Evolutionary conservation across 129 eudicot genomes (phyloP), one percentile per base, ranked within the genome.

Genomic region (Flaveria robusta): DNA sequence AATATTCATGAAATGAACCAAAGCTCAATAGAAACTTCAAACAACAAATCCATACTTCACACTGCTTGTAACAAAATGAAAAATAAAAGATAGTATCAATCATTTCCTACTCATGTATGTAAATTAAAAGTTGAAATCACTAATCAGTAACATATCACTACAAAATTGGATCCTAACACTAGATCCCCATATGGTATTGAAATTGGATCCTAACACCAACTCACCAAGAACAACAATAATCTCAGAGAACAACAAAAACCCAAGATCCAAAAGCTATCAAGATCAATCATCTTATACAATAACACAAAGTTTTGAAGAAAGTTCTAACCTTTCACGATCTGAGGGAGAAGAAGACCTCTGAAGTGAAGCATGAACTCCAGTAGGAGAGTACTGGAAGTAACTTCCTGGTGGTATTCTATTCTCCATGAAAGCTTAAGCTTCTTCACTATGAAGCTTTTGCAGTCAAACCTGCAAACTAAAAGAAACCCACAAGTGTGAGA

Each of bases 371-470:
- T 83, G 88, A 55, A 83, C 80, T 46, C 88, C 86, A 78, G 92
- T 85, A 4, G 93, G 93, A 46, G 96, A 86, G 77, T 86, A 88
- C 85, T 90, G 96, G 81, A 90, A 90, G 88, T 86, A 90, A 79
- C 93, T 90, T 74, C 96, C 92, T 0, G 88, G 85, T 43, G 89
- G 88, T 64, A 86, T 90, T 81, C 89, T 88, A 63, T 70, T 84
- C 77, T 90, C 96, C 96, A 90, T 87, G 60, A 81, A 49, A 24
- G 64, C 27, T 18, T 34, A 66, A 82, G 42, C 67, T 72, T 27
- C 22, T 42, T 63, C 13, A 71, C 74, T 75, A 70, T 54, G 66
- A 75, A 76, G 66, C 80, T 31, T 68, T 34, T 34, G 19, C 76
- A 78, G 77, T 42, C 74, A 81, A 49, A 55, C 60, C 79, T 75